phyloP scores from a whole-genome alignment of 164 flowering plant species.

The Paratinospora sagittata region DNA sequence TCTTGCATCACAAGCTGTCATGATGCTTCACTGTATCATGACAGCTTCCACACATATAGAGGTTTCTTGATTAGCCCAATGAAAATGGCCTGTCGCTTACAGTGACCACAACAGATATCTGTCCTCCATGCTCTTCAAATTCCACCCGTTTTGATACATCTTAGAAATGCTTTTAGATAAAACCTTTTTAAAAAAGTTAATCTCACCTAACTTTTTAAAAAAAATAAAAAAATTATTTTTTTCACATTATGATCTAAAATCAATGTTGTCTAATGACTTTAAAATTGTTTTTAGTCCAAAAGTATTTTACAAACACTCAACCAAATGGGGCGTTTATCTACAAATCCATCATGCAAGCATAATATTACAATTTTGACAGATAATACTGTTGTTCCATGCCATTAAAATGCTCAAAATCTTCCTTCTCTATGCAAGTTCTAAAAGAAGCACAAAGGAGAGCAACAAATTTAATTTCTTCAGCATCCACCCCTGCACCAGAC shows the following conservation, averaged over 20 bases:
- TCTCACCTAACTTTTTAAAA: too few species aligned
- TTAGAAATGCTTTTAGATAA: too few species aligned
- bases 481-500: constrained; percentile 37
- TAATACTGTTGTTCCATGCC: constrained; percentile 43
- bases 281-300: too few species aligned
- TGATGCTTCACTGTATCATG: constrained; percentile 58
- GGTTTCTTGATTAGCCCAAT: constrained; percentile 78
- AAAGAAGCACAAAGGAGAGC: constrained; percentile 71
- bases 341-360: constrained; percentile 80
- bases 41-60: constrained; percentile 72
- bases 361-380: constrained; percentile 82
- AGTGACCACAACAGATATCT: constrained; percentile 85
- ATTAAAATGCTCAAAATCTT: constrained; percentile 60
- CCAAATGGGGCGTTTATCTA: too few species aligned
- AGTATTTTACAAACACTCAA: too few species aligned
- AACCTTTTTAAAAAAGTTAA: too few species aligned
- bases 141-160: constrained; percentile 27
- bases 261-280: constrained; percentile 37
- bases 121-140: constrained; percentile 64
- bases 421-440: constrained; percentile 67
- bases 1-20: constrained; percentile 69
- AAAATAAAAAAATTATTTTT: too few species aligned
- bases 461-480: constrained; percentile 69
- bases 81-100: constrained; percentile 73
- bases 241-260: too few species aligned